Evolutionary conservation across 2,329 filamentous ascomycete genomes (phyloP).

Genomic region (Penicillium oxalicum): DNA sequence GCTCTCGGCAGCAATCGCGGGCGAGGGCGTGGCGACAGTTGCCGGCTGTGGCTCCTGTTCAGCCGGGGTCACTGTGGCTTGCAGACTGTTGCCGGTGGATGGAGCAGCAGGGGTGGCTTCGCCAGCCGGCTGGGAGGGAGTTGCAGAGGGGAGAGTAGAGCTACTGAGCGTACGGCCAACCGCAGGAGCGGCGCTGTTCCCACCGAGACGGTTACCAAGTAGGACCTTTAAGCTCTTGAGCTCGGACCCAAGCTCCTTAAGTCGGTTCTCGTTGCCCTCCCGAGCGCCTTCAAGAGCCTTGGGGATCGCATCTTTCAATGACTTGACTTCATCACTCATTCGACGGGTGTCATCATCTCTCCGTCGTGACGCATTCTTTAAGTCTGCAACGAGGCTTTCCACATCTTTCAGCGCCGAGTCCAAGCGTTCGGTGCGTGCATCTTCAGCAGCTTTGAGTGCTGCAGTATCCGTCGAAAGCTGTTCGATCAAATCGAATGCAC

Average conservation of each 20-base stretch:
- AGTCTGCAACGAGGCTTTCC: slow-evolving; percentile 71
- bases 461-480: slow-evolving; percentile 88
- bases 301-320: slow-evolving; percentile 77
- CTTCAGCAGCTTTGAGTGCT: slow-evolving; percentile 77
- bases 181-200: slow-evolving; percentile 27
- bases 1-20: slow-evolving; percentile 31
- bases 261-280: slow-evolving; percentile 69
- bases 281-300: slow-evolving; percentile 84
- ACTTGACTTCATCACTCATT: slow-evolving; percentile 77
- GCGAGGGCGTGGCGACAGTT: slow-evolving; percentile 17
- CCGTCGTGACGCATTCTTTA: slow-evolving; percentile 74
- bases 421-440: slow-evolving; percentile 73
- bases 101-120: slow-evolving; percentile 18
- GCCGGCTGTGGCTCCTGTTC: slow-evolving; percentile 24
- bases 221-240: slow-evolving; percentile 89
- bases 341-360: slow-evolving; percentile 83
- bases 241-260: slow-evolving; percentile 81
- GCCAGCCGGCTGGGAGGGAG: slow-evolving; percentile 18
- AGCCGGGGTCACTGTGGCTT: slow-evolving; percentile 25
- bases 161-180: slow-evolving; percentile 27
- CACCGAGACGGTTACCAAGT: slow-evolving; percentile 58
- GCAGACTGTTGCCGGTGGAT: slow-evolving; percentile 22
- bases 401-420: slow-evolving; percentile 78
- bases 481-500: slow-evolving; percentile 83
- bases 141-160: slow-evolving; percentile 19